Evolutionary conservation across 2,329 filamentous ascomycete species (phyloP), one percentile per base, ranked within the genome.

Genomic region (Nothophoma quercina): DNA sequence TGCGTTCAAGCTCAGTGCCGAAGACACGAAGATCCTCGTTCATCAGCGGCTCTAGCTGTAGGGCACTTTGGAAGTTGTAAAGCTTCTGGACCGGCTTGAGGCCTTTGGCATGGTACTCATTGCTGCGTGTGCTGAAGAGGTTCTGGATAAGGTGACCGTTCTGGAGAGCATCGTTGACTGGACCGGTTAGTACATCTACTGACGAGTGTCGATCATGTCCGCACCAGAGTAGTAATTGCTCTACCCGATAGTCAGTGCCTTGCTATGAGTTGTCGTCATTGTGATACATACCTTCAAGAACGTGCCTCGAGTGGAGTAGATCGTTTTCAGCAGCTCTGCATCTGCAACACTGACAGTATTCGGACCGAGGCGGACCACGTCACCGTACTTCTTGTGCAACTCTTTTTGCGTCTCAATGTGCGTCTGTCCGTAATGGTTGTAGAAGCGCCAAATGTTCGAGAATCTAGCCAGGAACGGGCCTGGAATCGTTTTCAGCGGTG

Each of bases 381-480:
- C 58, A 39, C 68, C 69, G 33, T 70, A 63, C 39, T 66, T 61
- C 25, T 62, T 55, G 35, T 72, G 69, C n/a, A 72, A 59, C 15
- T 54, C 56, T 36, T 55, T 58, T 52, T 69, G 65, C 4, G 67
- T 69, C 45, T 69, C 64, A 36, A 69, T 70, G 33, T 69, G 62
- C n/a, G 57, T 64, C 49, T 65, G 62, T 9, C 58, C 25, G 32
- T 67, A 71, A n/a, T 68, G 65, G 28, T 64, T 65, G 10, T 57
- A 47, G 30, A 72, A 56, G 15, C 70, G 64, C 69, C 69, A 73
- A 23, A 67, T 39, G 48, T 73, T 54, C 3, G 69, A 65, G 52
- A 73, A 71, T 34, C 67, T 69, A 30, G 71, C 69, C 8, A 70
- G 28, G 41, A 68, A 63, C 1, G 71, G 71, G 4, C 71, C 71